Percentiles rank a stretch among this genome's conserved stretches.
phyloP scores from a whole-genome alignment of 352 stramenopile genomes.

The Phytophthora boehmeriae region DNA sequence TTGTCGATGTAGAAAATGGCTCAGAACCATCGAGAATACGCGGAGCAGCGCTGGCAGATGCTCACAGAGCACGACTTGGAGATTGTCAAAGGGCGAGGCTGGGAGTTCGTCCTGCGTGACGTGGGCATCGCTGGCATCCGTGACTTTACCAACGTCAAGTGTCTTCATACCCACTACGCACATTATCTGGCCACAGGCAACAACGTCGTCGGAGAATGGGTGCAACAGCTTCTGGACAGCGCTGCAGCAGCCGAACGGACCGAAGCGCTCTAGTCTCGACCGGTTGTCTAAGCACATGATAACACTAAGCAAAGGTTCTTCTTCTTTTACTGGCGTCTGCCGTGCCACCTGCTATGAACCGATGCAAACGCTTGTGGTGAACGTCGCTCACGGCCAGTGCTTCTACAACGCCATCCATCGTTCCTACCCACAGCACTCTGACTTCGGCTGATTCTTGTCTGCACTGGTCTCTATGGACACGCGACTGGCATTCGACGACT shows the following conservation, averaged over 20 bases:
- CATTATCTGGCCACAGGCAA: slow-evolving; percentile 60
- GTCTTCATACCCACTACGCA: slow-evolving; percentile 77
- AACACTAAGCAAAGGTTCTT: slow-evolving; percentile 19
- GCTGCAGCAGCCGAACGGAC: slow-evolving; percentile 8
- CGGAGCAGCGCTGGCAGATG: slow-evolving; percentile 51
- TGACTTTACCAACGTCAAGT: slow-evolving; percentile 67
- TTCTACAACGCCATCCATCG: not conserved
- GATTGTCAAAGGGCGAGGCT: slow-evolving; percentile 45
- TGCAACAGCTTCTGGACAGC: slow-evolving; percentile 57
- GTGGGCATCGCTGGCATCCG: slow-evolving; percentile 70
- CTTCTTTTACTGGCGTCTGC: slow-evolving; percentile 19
- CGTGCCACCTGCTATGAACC: slow-evolving; percentile 10
- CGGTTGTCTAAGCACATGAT: not conserved
- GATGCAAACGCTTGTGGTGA: not conserved
- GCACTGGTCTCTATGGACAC: slow-evolving; percentile 46
- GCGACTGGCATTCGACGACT: slow-evolving; percentile 38
- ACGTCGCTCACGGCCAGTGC: not conserved
- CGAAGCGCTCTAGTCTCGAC: slow-evolving; percentile 25
- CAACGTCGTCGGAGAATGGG: slow-evolving; percentile 67
- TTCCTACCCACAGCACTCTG: slow-evolving; percentile 45
- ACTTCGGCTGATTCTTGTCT: slow-evolving; percentile 27
- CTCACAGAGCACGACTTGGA: slow-evolving; percentile 46
- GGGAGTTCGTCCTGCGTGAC: slow-evolving; percentile 48
- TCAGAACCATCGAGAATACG: slow-evolving; percentile 54
- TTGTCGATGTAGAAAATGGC: slow-evolving; percentile 42